Percentiles rank a stretch among this genome's conserved stretches.
These are phyloP conservation scores for Akebia trifoliata DNA, from an alignment of 164 flowering plant genomes.

Conservation along the genomic window DNA sequence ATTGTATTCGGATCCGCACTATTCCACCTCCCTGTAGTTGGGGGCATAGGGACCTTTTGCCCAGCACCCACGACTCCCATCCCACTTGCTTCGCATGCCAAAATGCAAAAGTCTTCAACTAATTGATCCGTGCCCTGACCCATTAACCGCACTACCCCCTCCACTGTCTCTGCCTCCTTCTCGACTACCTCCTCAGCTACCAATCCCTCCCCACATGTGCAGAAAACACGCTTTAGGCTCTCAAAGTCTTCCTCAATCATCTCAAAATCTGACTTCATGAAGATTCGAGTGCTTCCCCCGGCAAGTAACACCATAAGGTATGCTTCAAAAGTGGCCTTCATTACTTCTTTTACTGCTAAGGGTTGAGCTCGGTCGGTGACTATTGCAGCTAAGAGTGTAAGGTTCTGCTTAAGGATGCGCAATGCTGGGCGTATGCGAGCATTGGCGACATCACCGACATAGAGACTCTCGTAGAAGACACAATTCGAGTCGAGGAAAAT, in stretches of 20 bases:
- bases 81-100: slow-evolving; percentile 63
- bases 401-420: slow-evolving; percentile 72
- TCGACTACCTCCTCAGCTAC: slow-evolving; percentile 60
- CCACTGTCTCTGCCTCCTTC: slow-evolving; percentile 61
- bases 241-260: slow-evolving; percentile 76
- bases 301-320: slow-evolving; percentile 84
- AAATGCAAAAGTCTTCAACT: slow-evolving; percentile 79
- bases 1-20: slow-evolving; percentile 87
- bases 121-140: slow-evolving; percentile 67
- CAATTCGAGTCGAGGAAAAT: slow-evolving; percentile 71
- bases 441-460: slow-evolving; percentile 50
- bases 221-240: slow-evolving; percentile 51
- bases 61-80: slow-evolving; percentile 40
- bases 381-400: slow-evolving; percentile 58
- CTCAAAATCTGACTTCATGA: slow-evolving; percentile 47
- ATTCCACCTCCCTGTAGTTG: slow-evolving; percentile 86
- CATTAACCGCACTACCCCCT: slow-evolving; percentile 70
- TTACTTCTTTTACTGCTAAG: slow-evolving; percentile 67
- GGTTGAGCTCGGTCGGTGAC: slow-evolving; percentile 62
- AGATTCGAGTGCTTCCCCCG: slow-evolving; percentile 62
- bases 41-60: slow-evolving; percentile 71
- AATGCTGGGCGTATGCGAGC: slow-evolving; percentile 69
- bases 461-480: slow-evolving; percentile 66
- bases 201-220: slow-evolving; percentile 63
- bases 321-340: slow-evolving; percentile 82